Conservation (phyloP, 2,329 filamentous ascomycete species). For the Apiospora hydei region DNA sequence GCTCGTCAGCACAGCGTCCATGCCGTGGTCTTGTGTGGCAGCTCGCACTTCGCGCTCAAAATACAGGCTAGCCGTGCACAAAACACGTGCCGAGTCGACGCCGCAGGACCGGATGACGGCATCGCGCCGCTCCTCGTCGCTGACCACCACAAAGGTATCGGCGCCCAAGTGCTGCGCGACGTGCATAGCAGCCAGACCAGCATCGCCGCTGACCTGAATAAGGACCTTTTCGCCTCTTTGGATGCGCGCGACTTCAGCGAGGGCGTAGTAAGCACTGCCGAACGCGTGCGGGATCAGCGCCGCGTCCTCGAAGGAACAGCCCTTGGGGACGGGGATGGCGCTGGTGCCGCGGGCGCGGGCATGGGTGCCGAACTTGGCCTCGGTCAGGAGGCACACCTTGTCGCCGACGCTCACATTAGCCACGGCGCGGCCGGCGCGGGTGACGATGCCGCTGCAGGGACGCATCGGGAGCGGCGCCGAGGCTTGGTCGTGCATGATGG, state of each 20-base stretch:
- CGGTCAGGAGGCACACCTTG: conserved; percentile 46
- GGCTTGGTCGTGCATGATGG: conserved; percentile 9
- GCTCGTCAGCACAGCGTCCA: conserved; percentile 33
- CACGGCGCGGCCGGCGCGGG: background rate
- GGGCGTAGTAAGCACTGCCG: conserved; percentile 26
- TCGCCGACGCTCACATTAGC: conserved; percentile 37
- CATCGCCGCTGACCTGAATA: conserved; percentile 27
- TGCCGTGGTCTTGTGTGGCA: conserved; percentile 22
- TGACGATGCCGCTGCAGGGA: conserved; percentile 5
- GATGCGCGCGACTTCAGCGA: conserved; percentile 24
- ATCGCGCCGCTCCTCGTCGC: conserved; percentile 22
- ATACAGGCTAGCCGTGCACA: conserved; percentile 24
- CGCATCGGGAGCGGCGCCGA: background rate
- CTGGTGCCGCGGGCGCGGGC: conserved; percentile 38
- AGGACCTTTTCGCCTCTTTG: conserved; percentile 24
- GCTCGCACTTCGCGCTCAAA: conserved; percentile 22
- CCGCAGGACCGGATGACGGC: conserved; percentile 23
- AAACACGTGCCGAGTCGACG: conserved; percentile 20
- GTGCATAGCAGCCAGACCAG: conserved; percentile 26
- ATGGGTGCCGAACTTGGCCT: conserved; percentile 43
- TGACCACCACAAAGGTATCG: conserved; percentile 26
- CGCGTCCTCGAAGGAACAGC: conserved; percentile 34
- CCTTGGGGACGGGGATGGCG: conserved; percentile 37
- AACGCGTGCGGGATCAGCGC: conserved; percentile 27
- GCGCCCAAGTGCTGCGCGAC: conserved; percentile 25